These are phyloP conservation scores for Luvunga scandens DNA, from an alignment of 345 rosid species.

Conservation along the genomic window DNA sequence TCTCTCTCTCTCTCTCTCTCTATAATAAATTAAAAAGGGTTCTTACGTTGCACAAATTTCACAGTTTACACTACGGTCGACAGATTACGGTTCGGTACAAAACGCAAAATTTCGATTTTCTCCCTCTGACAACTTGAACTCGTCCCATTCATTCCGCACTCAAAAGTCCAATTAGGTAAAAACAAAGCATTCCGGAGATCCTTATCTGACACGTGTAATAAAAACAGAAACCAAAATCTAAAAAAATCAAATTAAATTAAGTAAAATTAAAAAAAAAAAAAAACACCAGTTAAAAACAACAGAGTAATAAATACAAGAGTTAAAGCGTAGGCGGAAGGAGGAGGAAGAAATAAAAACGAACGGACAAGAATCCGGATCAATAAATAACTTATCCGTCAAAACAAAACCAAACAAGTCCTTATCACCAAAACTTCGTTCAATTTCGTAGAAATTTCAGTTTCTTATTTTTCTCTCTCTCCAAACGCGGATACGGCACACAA, in stretches of 20 bases:
- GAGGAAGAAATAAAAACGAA: not conserved
- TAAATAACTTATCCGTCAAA: conserved; percentile 2
- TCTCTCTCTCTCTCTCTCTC: not conserved
- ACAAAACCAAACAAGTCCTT: conserved; percentile 23
- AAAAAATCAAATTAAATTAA: no score
- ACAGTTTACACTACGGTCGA: not conserved
- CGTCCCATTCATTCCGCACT: no score
- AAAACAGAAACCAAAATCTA: no score
- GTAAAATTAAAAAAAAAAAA: not conserved
- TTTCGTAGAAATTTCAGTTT: not conserved
- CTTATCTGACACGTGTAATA: not conserved
- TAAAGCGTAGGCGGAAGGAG: no score
- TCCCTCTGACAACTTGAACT: conserved; percentile 1
- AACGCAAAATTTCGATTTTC: not conserved
- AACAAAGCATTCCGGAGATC: not conserved
- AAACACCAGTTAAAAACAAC: not conserved
- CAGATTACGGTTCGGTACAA: not conserved
- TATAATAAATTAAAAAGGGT: not conserved
- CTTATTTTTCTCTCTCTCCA: not conserved
- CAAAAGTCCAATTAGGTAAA: no score
- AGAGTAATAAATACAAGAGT: not conserved
- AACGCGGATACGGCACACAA: conserved; percentile 26
- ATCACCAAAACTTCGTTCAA: conserved; percentile 13
- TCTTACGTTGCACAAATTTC: no score
- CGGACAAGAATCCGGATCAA: conserved; percentile 24